Evolutionary conservation across 192 early-diverging fungal genomes (phyloP).

Genomic region (Coemansia sp.): DNA sequence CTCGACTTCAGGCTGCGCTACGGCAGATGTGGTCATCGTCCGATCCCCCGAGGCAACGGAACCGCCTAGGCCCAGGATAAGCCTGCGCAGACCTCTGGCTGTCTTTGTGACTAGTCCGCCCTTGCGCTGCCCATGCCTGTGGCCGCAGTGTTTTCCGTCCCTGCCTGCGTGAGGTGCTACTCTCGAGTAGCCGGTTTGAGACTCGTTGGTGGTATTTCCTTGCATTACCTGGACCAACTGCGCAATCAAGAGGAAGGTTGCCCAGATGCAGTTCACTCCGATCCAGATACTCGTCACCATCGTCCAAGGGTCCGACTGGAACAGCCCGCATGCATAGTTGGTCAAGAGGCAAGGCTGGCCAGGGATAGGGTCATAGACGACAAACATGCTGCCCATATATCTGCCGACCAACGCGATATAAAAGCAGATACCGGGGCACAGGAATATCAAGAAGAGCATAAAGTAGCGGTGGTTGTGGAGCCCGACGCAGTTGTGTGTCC

Average conservation of each 20-base stretch:
- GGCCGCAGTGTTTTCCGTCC: conserved; percentile 16
- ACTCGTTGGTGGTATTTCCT: conserved; percentile 90
- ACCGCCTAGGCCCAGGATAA: conserved; percentile 37
- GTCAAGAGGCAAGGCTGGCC: conserved; percentile 65
- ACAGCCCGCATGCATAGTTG: conserved; percentile 66
- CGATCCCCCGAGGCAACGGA: conserved; percentile 26
- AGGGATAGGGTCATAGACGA: conserved; percentile 59
- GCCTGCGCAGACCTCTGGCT: conserved; percentile 24
- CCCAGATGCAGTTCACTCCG: conserved; percentile 80
- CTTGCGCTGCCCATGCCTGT: conserved; percentile 15
- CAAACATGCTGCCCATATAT: conserved; percentile 58
- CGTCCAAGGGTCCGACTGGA: conserved; percentile 76
- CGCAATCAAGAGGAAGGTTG: conserved; percentile 69
- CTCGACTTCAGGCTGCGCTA: conserved; percentile 7
- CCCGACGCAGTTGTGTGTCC: conserved; percentile 96
- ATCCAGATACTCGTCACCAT: conserved; percentile 74
- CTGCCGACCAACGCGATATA: conserved; percentile 65
- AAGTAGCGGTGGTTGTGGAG: conserved; percentile 86
- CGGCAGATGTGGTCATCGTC: conserved; percentile 14
- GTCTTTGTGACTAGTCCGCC: conserved; percentile 19
- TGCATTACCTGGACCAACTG: conserved; percentile 80
- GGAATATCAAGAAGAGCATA: conserved; percentile 74
- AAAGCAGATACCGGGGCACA: conserved; percentile 62
- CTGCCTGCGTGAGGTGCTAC: conserved; percentile 20
- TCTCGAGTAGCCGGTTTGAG: conserved; percentile 70